phyloP scores from a whole-genome alignment of 2,329 filamentous ascomycete species.

The Aspergillus tubingensis region DNA sequence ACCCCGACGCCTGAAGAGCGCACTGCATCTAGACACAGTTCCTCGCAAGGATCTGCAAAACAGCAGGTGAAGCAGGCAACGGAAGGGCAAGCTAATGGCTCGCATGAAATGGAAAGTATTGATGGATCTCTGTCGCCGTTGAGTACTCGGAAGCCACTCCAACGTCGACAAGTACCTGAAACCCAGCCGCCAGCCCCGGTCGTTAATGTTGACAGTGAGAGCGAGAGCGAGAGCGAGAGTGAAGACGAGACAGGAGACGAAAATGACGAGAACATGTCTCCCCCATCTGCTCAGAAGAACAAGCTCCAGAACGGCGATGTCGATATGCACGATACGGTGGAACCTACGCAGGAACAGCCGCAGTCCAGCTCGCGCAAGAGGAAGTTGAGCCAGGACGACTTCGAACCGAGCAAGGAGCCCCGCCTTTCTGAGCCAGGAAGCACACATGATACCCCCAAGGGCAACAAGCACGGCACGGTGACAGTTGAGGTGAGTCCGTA shows the following conservation, averaged over 20 bases:
- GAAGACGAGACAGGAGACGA: slow-evolving; percentile 2
- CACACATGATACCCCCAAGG: slow-evolving; percentile 3
- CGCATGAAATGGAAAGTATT: background rate
- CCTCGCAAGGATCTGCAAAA: background rate
- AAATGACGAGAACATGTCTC: background rate
- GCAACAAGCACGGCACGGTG: slow-evolving; percentile 2
- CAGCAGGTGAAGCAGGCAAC: background rate
- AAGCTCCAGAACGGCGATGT: slow-evolving; percentile 19
- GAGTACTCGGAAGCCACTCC: background rate
- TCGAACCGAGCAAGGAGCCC: slow-evolving; percentile 27
- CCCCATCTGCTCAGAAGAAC: slow-evolving; percentile 1
- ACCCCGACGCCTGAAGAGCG: slow-evolving; percentile 2
- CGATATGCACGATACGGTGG: slow-evolving; percentile 17
- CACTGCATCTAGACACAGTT: slow-evolving; percentile 2
- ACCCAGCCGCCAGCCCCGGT: background rate
- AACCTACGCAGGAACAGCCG: background rate
- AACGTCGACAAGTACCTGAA: background rate
- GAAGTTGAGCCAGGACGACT: slow-evolving; percentile 26
- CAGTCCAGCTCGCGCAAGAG: slow-evolving; percentile 25
- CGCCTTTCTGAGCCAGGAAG: slow-evolving; percentile 22
- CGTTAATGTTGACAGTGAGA: background rate
- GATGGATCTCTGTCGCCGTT: background rate
- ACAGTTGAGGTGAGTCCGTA: slow-evolving; percentile 19
- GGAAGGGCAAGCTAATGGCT: background rate
- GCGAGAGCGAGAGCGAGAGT: slow-evolving; percentile 1